These are phyloP conservation scores for Fusarium euwallaceae DNA, from an alignment of 2,329 filamentous ascomycete species.

Conservation along the genomic window DNA sequence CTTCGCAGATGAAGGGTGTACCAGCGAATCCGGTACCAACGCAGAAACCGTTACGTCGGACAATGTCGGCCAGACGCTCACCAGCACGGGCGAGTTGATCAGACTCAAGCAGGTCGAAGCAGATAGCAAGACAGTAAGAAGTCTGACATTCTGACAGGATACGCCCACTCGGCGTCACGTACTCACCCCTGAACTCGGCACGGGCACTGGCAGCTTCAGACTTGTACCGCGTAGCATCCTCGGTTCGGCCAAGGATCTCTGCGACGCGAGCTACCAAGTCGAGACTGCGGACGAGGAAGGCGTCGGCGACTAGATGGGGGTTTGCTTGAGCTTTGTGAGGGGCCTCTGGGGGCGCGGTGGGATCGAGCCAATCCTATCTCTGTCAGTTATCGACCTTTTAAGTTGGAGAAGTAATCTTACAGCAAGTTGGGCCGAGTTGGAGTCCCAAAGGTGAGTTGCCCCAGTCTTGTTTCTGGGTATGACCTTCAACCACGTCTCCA, in stretches of 20 bases:
- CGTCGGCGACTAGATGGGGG: conserved; percentile 59
- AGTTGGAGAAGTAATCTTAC: conserved; percentile 17
- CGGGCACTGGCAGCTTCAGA: conserved; percentile 29
- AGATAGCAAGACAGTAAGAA: conserved; percentile 40
- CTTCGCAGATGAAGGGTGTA: conserved; percentile 52
- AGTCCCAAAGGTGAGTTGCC: conserved; percentile 56
- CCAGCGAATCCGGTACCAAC: conserved; percentile 52
- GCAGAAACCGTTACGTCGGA: conserved; percentile 33
- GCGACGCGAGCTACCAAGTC: conserved; percentile 54
- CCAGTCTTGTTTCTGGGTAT: conserved; percentile 51
- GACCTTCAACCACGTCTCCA: conserved; percentile 55
- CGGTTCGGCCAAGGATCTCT: conserved; percentile 46
- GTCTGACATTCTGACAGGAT: conserved; percentile 43
- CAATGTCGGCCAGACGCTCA: conserved; percentile 28
- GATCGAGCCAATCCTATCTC: conserved; percentile 61
- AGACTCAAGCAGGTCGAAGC: conserved; percentile 31
- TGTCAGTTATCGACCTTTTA: too few relatives aligned
- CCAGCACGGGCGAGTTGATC: conserved; percentile 26
- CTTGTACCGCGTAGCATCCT: conserved; percentile 21
- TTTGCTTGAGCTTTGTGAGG: conserved; percentile 57
- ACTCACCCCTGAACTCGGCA: conserved; percentile 32
- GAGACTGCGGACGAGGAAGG: conserved; percentile 61
- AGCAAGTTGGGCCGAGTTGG: conserved; percentile 32
- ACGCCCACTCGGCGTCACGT: conserved; percentile 40
- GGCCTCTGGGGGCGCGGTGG: conserved; percentile 56